phyloP scores from a whole-genome alignment of 495 filamentous ascomycete genomes.

The Aspergillus indologenus region DNA sequence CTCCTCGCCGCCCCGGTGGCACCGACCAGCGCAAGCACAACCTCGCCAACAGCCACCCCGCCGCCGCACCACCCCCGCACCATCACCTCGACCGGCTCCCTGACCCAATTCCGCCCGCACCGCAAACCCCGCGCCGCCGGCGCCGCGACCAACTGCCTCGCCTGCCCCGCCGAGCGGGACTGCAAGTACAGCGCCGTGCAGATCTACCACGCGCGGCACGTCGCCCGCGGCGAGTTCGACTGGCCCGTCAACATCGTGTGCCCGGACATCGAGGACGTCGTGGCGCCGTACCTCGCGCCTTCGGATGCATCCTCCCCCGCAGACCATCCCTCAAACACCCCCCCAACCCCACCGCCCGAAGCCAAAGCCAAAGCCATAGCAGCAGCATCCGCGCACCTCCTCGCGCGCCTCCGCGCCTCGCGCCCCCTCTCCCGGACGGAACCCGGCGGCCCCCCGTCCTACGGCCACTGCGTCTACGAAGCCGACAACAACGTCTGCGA shows the following conservation, averaged over 20 bases:
- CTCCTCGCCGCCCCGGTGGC: conserved; percentile 45
- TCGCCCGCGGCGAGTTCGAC: conserved; percentile 55
- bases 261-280: conserved; percentile 79
- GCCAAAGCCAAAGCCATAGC: conserved; percentile 3
- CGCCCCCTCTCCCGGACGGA: conserved; percentile 53
- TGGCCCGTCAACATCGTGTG: conserved; percentile 90
- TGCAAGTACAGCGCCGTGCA: conserved; percentile 82
- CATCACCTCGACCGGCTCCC: conserved; percentile 64
- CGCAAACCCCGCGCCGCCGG: conserved; percentile 75
- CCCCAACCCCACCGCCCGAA: neutral
- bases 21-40: neutral
- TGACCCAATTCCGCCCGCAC: conserved; percentile 63
- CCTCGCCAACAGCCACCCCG: neutral
- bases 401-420: conserved; percentile 56
- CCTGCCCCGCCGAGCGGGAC: conserved; percentile 65
- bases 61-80: conserved; percentile 76
- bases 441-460: conserved; percentile 61
- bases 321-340: no score
- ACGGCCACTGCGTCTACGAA: conserved; percentile 92
- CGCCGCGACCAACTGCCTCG: conserved; percentile 80
- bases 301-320: no score
- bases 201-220: conserved; percentile 64
- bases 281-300: conserved; percentile 8
- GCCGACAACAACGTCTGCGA: conserved; percentile 86
- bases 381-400: conserved; percentile 31